Evolutionary conservation across 192 early-diverging fungal species (phyloP).

Genomic region (Coemansia sp.): DNA sequence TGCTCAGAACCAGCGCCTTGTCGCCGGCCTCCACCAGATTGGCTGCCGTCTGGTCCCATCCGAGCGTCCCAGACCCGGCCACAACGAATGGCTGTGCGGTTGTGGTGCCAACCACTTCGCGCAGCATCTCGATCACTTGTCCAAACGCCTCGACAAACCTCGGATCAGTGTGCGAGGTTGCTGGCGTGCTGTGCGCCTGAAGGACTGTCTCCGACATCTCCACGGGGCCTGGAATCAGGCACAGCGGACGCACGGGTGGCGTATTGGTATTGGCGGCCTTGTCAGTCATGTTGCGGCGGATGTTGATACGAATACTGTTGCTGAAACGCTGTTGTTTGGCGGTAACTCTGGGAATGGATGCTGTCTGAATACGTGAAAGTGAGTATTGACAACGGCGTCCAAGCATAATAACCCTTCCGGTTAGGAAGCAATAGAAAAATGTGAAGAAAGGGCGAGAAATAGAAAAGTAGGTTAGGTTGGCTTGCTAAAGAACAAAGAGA

Average conservation of each 20-base stretch:
- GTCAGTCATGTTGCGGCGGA: conserved; percentile 17
- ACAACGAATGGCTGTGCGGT: conserved; percentile 91
- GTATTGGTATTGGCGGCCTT: background rate
- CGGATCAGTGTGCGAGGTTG: conserved; percentile 91
- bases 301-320: background rate
- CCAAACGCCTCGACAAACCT: conserved; percentile 87
- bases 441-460: background rate
- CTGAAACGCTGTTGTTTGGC: background rate
- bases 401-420: background rate
- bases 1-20: conserved; percentile 83
- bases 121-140: conserved; percentile 78
- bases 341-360: background rate
- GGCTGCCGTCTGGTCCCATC: conserved; percentile 93
- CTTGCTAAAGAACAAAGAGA: background rate
- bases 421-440: background rate
- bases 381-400: background rate
- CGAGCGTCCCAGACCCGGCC: conserved; percentile 94
- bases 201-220: conserved; percentile 92
- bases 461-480: background rate
- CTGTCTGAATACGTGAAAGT: conserved; percentile 1
- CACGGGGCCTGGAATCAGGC: conserved; percentile 96
- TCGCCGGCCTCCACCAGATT: conserved; percentile 91
- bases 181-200: conserved; percentile 80
- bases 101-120: conserved; percentile 76
- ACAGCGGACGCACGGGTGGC: conserved; percentile 66